These are phyloP conservation scores for Apiotrichum brassicae DNA, from an alignment of 1,284 basidiomycete species.

Conservation along the genomic window DNA sequence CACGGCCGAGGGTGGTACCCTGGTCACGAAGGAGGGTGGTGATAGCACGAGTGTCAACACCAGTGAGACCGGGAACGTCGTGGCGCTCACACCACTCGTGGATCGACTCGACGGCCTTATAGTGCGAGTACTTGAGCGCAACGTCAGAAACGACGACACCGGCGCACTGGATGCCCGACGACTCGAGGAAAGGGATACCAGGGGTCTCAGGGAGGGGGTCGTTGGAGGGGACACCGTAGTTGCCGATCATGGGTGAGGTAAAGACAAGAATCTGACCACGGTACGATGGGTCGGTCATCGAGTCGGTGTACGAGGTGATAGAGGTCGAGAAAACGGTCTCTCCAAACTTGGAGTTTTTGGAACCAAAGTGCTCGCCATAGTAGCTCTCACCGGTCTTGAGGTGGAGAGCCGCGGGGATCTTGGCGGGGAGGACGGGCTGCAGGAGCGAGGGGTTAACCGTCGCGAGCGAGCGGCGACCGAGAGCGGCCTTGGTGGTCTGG, in stretches of 20 bases:
- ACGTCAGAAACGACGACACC: slow-evolving; percentile 92
- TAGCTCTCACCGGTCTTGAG: slow-evolving; percentile 92
- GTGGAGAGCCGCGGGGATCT: slow-evolving; percentile 76
- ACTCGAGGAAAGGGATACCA: slow-evolving; percentile 87
- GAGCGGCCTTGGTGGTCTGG: slow-evolving; percentile 1
- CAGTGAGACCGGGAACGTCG: slow-evolving; percentile 87
- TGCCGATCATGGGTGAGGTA: slow-evolving; percentile 96
- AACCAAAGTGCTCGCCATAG: slow-evolving; percentile 81
- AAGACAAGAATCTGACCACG: slow-evolving; percentile 97
- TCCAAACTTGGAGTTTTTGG: slow-evolving; percentile 79
- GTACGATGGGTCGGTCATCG: slow-evolving; percentile 99
- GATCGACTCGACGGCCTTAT: slow-evolving; percentile 86
- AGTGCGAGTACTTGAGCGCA: slow-evolving; percentile 90
- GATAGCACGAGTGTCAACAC: slow-evolving; percentile 95
- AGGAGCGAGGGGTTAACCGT: slow-evolving; percentile 24
- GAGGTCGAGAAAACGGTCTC: slow-evolving; percentile 99
- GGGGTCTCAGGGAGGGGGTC: slow-evolving; percentile 69
- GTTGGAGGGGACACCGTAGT: slow-evolving; percentile 93
- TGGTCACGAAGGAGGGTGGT: slow-evolving; percentile 91
- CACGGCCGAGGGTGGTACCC: slow-evolving; percentile 89
- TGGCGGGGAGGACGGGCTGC: slow-evolving; percentile 33
- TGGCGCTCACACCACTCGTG: slow-evolving; percentile 89
- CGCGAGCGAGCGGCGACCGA: slow-evolving; percentile 17
- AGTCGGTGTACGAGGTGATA: slow-evolving; percentile 98
- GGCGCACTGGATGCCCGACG: slow-evolving; percentile 79